Base-by-base conservation (phyloP, 805 yeast genomes). In the Yamadazyma scolyti region DNA sequence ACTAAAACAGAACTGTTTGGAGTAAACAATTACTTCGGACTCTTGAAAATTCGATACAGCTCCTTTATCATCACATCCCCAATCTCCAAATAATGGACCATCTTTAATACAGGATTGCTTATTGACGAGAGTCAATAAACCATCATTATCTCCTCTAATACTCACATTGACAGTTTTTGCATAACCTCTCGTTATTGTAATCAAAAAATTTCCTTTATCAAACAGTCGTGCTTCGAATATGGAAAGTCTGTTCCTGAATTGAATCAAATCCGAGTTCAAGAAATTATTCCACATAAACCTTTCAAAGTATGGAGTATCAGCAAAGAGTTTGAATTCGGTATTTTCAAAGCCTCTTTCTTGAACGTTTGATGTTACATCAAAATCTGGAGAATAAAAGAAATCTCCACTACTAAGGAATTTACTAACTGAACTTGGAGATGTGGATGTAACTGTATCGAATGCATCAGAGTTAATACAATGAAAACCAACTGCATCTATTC, bases 371-470 rank as follows among this genome's bases (percentile, higher is more conserved):
- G 98, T 90, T 41, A 90, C 59, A 57, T 93, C 98, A 55, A 88
- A 93, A 57, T 88, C 89, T 2, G 86, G 78, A 31, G 96, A 85
- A 61, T 82, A 93, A 58, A 84, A 90, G 52, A 93, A 93, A 2
- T 95, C 85, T 3, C 97, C 97, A 50, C 83, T 82, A 19, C 81
- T 70, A 29, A 93, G 61, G 25, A 93, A 64, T 30, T 65, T 62
- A 25, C 61, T 51, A 4, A 73, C 68, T 4, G 76, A 66, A 26
- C 58, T 56, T 4, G 72, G 65, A 2, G 77, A 77, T 33, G 44
- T 45, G 27, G 57, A 53, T 23, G 43, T 18, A 13, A 30, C 41
- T 24, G 56, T 44, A 48, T 82, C 90, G 47, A 55, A 77, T 20
- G 61, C 66, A 27, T 73, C 77, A 27, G 70, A 72, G 37, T 73